Evolutionary conservation across 768 basidiomycete genomes (phyloP), one percentile per base, ranked within the genome.

Genomic region (Auriscalpium vulgare): DNA sequence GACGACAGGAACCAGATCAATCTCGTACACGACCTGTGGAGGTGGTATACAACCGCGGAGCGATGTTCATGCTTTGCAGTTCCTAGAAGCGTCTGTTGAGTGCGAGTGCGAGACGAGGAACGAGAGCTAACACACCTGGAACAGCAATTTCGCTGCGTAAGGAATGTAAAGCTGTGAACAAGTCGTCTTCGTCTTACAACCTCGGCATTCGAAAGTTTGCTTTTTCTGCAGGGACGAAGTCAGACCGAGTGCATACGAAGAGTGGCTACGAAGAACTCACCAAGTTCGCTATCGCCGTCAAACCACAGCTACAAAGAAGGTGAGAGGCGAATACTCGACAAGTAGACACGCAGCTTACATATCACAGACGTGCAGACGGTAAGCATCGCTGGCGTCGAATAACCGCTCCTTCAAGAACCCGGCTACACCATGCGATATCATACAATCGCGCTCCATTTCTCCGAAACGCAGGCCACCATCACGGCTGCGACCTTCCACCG

Each of bases 391-490:
- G 35, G 90, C 92, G 68, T 94, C 91, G 64, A 94, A 94, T 69
- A 98, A 76, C 56, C 97, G 87, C 75, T 98, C 97, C 74, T 97
- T 97, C 72, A 98, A 72, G 84, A 98, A 98, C 2, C 84, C 92
- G 47, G 97, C 95, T 61, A 98, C 94, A 68, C 97, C 97, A 75
- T 99, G 97, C 21, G 97, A 97, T 59, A 99, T 95, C 97, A 99
- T 99, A 70, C 97, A 98, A 82, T 97, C 95, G 70, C 93, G 91
- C 69, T 99, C 97, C 97, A 99, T 99, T 80, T 99, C 97, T 78
- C 97, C 97, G 78, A 99, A 99, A 66, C 97, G 93, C 60, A 99
- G 74, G 71, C 97, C 97, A 77, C 97, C 97, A 67, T 98, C 97
- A 74, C 97, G 83, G 81, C 90, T 93, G 72, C 97, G 82, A 81